Conservation (phyloP, 2,329 filamentous ascomycete genomes). For the Colletotrichum destructivum region DNA sequence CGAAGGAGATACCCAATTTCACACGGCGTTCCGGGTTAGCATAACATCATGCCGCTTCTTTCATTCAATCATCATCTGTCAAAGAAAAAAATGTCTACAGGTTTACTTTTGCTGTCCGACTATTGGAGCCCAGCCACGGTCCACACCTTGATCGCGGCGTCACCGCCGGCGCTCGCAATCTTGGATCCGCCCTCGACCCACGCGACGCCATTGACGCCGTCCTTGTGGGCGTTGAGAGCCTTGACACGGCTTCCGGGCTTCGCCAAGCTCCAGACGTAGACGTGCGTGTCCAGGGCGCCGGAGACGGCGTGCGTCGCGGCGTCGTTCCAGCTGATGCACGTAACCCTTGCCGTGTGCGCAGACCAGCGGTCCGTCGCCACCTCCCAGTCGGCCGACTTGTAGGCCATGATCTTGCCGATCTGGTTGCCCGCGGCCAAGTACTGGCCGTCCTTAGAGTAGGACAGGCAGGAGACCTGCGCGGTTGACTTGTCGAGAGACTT, state of each 20-base stretch:
- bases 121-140: constrained; percentile 71
- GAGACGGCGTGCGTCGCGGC: constrained; percentile 85
- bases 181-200: constrained; percentile 79
- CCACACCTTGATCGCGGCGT: constrained; percentile 95
- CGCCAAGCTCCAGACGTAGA: constrained; percentile 90
- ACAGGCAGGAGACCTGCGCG: constrained; percentile 81
- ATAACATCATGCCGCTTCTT: constrained; percentile 34
- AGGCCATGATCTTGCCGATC: constrained; percentile 90
- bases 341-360: constrained; percentile 72
- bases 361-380: constrained; percentile 83
- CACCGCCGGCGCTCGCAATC: constrained; percentile 85
- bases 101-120: not conserved
- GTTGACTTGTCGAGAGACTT: constrained; percentile 78
- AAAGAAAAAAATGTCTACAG: constrained; percentile 17
- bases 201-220: constrained; percentile 89
- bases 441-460: constrained; percentile 85
- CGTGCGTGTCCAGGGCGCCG: constrained; percentile 90
- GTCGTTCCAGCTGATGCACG: constrained; percentile 80
- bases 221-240: constrained; percentile 91
- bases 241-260: constrained; percentile 90
- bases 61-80: constrained; percentile 27
- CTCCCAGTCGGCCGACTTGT: constrained; percentile 75
- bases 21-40: constrained; percentile 24
- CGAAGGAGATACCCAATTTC: constrained; percentile 33
- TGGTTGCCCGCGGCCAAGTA: constrained; percentile 87